Percentiles rank a stretch among this genome's conserved stretches.
These are phyloP conservation scores for Sugiyamaella xylanicola DNA, from an alignment of 1,139 yeast species.

Conservation along the genomic window DNA sequence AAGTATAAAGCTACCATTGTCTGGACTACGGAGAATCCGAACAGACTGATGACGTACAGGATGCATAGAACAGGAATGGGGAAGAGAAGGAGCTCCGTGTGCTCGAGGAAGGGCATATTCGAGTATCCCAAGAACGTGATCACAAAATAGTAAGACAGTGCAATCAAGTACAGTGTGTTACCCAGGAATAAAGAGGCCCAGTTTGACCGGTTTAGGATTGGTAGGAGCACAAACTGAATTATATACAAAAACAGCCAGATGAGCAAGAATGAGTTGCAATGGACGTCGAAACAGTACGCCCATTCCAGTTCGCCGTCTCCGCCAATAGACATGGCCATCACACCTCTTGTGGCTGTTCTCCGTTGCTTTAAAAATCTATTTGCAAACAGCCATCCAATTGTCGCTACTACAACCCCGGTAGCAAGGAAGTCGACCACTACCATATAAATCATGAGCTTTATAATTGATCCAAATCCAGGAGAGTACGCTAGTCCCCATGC, in stretches of 20 bases:
- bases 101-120: conserved; percentile 74
- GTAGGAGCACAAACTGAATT: conserved; percentile 73
- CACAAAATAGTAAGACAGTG: conserved; percentile 73
- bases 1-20: conserved; percentile 71
- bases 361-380: conserved; percentile 59
- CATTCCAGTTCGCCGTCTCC: conserved; percentile 71
- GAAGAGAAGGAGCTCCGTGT: conserved; percentile 56
- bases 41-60: conserved; percentile 53
- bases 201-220: conserved; percentile 63
- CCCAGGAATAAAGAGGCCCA: conserved; percentile 73
- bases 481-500: conserved; percentile 91
- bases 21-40: conserved; percentile 72
- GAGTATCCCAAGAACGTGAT: conserved; percentile 87
- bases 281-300: conserved; percentile 94
- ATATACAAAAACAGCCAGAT: conserved; percentile 80
- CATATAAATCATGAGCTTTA: conserved; percentile 73
- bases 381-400: conserved; percentile 71
- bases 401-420: conserved; percentile 69
- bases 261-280: conserved; percentile 81
- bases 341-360: conserved; percentile 38
- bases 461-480: conserved; percentile 59
- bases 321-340: conserved; percentile 42
- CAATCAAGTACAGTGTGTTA: conserved; percentile 71
- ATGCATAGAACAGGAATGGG: conserved; percentile 63
- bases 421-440: conserved; percentile 79